A percentile compares a stretch with the other conserved stretches of the same genome.
Evolutionary conservation across 108 stramenopile genomes (phyloP).

Genomic region (Fistulifera pelliculosa): DNA sequence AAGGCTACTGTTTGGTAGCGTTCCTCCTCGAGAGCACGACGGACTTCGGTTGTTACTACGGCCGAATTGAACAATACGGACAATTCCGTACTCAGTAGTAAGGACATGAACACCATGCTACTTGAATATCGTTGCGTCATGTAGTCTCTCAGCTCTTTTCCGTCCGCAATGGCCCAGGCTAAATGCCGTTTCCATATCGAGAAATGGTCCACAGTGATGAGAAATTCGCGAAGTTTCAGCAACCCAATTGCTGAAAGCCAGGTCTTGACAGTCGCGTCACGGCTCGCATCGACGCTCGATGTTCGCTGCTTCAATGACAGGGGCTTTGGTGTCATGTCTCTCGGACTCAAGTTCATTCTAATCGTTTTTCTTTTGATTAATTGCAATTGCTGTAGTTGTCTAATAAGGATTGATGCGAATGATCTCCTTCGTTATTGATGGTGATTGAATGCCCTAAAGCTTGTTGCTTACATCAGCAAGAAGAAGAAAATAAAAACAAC

Average conservation of each 20-base stretch:
- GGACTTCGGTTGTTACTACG: slow-evolving; percentile 25
- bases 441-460: too few relatives aligned
- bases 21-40: slow-evolving; percentile 27
- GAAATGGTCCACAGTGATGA: slow-evolving; percentile 40
- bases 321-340: slow-evolving; percentile 13
- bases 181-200: slow-evolving; percentile 47
- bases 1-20: slow-evolving; percentile 24
- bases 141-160: slow-evolving; percentile 37
- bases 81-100: slow-evolving; percentile 45
- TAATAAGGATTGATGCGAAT: too few relatives aligned
- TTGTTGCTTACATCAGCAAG: too few relatives aligned
- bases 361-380: too few relatives aligned
- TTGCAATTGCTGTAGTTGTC: too few relatives aligned
- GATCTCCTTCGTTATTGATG: too few relatives aligned
- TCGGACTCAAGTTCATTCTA: neutral
- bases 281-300: slow-evolving; percentile 26
- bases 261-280: slow-evolving; percentile 28
- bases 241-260: slow-evolving; percentile 30
- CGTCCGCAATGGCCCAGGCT: slow-evolving; percentile 49
- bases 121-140: slow-evolving; percentile 47
- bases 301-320: slow-evolving; percentile 50
- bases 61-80: slow-evolving; percentile 43
- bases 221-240: slow-evolving; percentile 33
- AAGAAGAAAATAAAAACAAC: too few relatives aligned
- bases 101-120: slow-evolving; percentile 67